These are phyloP conservation scores for Nitzschia sp. DNA, from an alignment of 108 stramenopile genomes.

Conservation along the genomic window DNA sequence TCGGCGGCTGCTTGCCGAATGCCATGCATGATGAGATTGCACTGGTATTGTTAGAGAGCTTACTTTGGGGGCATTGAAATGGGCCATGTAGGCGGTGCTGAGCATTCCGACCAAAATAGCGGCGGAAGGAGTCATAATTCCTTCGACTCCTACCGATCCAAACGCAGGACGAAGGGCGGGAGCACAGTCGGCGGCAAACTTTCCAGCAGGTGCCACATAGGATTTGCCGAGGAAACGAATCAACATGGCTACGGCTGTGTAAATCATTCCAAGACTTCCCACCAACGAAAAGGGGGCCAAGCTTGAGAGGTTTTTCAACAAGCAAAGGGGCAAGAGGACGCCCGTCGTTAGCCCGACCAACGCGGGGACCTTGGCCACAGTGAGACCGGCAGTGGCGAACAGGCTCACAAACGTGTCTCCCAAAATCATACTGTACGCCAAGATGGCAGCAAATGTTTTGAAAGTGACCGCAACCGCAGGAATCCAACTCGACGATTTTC, in stretches of 20 bases:
- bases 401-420: conserved; percentile 87
- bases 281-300: conserved; percentile 89
- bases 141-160: conserved; percentile 66
- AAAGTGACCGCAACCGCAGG: conserved; percentile 86
- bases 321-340: conserved; percentile 90
- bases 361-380: conserved; percentile 54
- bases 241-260: conserved; percentile 81
- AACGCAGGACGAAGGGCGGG: conserved; percentile 65
- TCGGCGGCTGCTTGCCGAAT: no score
- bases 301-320: conserved; percentile 84
- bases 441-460: conserved; percentile 84
- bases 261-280: conserved; percentile 89
- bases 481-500: conserved; percentile 65
- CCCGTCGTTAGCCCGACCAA: conserved; percentile 72
- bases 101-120: conserved; percentile 94
- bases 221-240: conserved; percentile 77
- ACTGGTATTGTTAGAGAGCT: conserved; percentile 68
- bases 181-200: conserved; percentile 64
- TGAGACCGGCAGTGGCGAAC: conserved; percentile 70
- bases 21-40: conserved; percentile 48
- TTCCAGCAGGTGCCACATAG: conserved; percentile 69
- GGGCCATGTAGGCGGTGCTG: conserved; percentile 92
- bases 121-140: conserved; percentile 74
- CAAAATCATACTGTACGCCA: conserved; percentile 95
- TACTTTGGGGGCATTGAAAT: conserved; percentile 94